Base-by-base conservation (phyloP, 2,329 filamentous ascomycete genomes). In the Scolecobasidium constrictum region DNA sequence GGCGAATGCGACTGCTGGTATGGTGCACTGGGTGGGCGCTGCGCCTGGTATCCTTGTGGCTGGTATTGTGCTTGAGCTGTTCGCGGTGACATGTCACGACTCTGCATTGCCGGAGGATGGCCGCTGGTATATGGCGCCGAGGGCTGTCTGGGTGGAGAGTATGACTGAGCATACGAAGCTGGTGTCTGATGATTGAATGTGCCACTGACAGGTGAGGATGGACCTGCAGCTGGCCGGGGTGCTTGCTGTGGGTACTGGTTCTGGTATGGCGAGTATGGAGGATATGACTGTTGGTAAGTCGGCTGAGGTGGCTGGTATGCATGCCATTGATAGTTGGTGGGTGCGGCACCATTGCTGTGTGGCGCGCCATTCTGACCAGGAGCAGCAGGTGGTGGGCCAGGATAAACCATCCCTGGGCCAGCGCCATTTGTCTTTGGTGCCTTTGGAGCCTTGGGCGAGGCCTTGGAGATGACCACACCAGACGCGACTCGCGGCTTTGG, bases 51-150 rank as follows among this genome's bases (percentile, higher is more conserved):
- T 17, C 21, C 15, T n/a, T 23, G 37, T 15, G 37, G 37, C n/a
- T 21, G 23, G 37, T 39, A 39, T 23, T 39, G 37, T 11, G 37
- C 37, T 26, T 17, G 21, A 3, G 37, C 21, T 39, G 37, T 26
- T 11, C 23, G 5, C 31, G 20, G 21, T 39, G 21, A 31, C n/a
- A n/a, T n/a, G n/a, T n/a, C n/a, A 31, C 26, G 26, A n/a, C 26
- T 31, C n/a, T 31, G 26, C 26, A 31, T n/a, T 31, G n/a, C 26
- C 15, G 26, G 26, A 9, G 9, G 26, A n/a, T 31, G 15, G 26
- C 26, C 26, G 26, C 15, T 31, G 26, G 26, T 31, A 31, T 9
- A 31, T 31, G 26, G 26, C 15, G 26, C 9, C 15, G 26, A 31
- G 26, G 34, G 9, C 11, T 15, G 18, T 36, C 12, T 7, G 9